Evolutionary conservation across 805 yeast species (phyloP), one percentile per base, ranked within the genome.

Genomic region (Maudiozyma serrabonitensis): DNA sequence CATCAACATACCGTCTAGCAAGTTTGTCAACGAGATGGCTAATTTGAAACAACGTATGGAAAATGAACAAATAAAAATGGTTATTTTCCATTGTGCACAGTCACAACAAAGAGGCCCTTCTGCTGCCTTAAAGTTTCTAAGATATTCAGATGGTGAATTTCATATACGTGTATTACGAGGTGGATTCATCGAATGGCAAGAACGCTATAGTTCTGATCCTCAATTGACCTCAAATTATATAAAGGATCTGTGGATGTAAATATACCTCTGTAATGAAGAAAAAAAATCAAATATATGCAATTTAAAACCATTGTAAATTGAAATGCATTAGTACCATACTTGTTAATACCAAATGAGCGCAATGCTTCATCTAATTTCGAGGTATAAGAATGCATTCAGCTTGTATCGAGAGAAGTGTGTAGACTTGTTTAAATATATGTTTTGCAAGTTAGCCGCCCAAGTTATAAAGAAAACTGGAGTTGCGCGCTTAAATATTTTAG

Each of bases 91-190:
- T 64, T 91, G 99, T 66, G 89, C 90, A 28, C 72, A 86, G 31
- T 83, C 95, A 3, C 98, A 93, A 66, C 95, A 84, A 52, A 72
- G 99, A 47, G 98, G 98, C 0, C 98, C 98, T 0, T 72, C 86
- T 3, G 78, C 96, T 3, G 89, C 97, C 0, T 68, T 81, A 66
- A 72, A 71, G 57, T 84, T 84, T 57, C 54, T 68, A 43, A 54
- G 79, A 50, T 31, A 65, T 28, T 49, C 54, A 6, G 64, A 60
- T 3, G 62, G 54, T 3, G 56, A 63, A 5, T 73, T 79, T 50
- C 69, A 75, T 32, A 79, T 91, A 2, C 84, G 80, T 74, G 82
- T 91, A 2, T 69, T 93, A 35, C 67, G 75, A 52, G 97, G 96
- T 4, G 98, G 99, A 0, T 93, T 91, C 65, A 78, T 76, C 39